Base-by-base conservation (phyloP, 2,329 filamentous ascomycete genomes). In the Podosphaera aphanis region DNA sequence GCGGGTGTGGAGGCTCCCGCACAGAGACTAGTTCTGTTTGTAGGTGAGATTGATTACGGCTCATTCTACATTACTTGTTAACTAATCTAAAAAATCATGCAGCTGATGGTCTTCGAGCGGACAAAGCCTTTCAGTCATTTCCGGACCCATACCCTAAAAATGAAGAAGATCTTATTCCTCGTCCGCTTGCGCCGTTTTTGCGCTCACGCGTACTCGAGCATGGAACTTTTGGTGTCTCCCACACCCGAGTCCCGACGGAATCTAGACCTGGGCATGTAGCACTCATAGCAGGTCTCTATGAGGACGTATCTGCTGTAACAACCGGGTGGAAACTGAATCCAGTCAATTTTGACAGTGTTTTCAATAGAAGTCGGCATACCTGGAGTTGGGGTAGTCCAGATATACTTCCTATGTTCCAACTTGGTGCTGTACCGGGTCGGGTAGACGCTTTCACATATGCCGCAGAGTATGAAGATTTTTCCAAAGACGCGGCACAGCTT, bases 371-470 rank as follows among this genome's bases (percentile, higher is more conserved):
- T 59, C 71, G 79, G 40, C 92, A 98, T 63, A 98, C 92, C 6
- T 98, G 90, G 90, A 93, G 86, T 61, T 98, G 90, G 90, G 90
- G 90, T 2, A 94, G 86, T 58, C 90, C 90, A 1, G 90, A 98
- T 62, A 98, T 98, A 56, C 64, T 98, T 52, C 83, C 83, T 46
- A 98, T 98, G 90, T 98, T 98, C 59, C 77, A 92, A 59, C 73
- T 85, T 47, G 90, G 90, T n/a, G 88, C 90, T 20, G 76, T 83
- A 8, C 80, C 83, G 0, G 86, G 88, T 6, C 71, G 80, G 50
- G 82, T 98, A 1, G 83, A 94, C 61, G 79, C 83, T n/a, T 79
- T 79, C 52, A 83, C 71, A 48, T 98, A 98, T 58, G 74, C 71
- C 8, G 70, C 80, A 33, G 86, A 94, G 51, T 74, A 77, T 29